A percentile compares a stretch with the other conserved stretches of the same genome.
phyloP scores from a whole-genome alignment of 139 green algal species.

The Chlamydomonas schloesseri region DNA sequence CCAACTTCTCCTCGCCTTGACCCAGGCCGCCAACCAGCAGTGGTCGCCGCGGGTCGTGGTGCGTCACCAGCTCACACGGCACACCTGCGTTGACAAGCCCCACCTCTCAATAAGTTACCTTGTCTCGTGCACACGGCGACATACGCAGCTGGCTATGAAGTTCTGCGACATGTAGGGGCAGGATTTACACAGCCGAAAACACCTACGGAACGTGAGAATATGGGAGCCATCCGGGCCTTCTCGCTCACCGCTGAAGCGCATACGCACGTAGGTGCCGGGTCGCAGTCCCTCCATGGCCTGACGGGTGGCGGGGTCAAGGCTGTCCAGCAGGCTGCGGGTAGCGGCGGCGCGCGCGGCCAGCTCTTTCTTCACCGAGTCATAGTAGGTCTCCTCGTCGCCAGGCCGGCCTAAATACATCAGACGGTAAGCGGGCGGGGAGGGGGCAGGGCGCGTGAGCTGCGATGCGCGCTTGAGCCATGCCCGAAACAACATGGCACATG shows the following conservation, averaged over 20 bases:
- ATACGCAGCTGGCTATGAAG: too few relatives aligned
- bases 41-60: constrained; percentile 86
- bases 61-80: constrained; percentile 90
- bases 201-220: too few relatives aligned
- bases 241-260: constrained; percentile 80
- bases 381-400: constrained; percentile 84
- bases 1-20: constrained; percentile 84
- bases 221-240: too few relatives aligned
- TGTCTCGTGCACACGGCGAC: too few relatives aligned
- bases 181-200: too few relatives aligned
- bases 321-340: constrained; percentile 79
- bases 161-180: too few relatives aligned
- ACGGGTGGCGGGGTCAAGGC: constrained; percentile 78
- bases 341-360: constrained; percentile 75
- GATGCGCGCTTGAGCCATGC: too few relatives aligned
- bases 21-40: constrained; percentile 91
- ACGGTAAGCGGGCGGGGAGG: too few relatives aligned
- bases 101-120: neutral
- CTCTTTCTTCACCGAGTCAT: constrained; percentile 88
- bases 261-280: constrained; percentile 90
- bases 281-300: constrained; percentile 88
- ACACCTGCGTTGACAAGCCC: constrained; percentile 68
- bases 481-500: too few relatives aligned
- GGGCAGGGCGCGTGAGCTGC: too few relatives aligned
- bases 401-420: too few relatives aligned